These are phyloP conservation scores for Vigna hirtella DNA, from an alignment of 306 rosid genomes.

Conservation along the genomic window DNA sequence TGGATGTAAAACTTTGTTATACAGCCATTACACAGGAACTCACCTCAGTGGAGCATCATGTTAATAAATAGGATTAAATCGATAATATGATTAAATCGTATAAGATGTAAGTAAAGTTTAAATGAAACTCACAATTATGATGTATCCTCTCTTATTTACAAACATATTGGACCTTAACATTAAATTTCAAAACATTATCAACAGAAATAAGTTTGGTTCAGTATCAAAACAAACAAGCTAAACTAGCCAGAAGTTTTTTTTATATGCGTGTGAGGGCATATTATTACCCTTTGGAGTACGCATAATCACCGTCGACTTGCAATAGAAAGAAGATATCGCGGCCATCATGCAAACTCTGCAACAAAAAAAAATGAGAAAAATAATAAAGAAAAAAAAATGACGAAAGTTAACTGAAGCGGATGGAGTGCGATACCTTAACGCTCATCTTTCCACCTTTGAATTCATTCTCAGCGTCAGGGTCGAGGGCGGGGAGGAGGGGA, in stretches of 20 bases:
- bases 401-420: not conserved
- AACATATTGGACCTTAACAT: slow-evolving; percentile 18
- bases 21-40: not conserved
- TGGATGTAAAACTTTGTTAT: not conserved
- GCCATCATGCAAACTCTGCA: slow-evolving; percentile 90
- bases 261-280: not conserved
- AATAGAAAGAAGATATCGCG: slow-evolving; percentile 80
- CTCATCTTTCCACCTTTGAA: slow-evolving; percentile 80
- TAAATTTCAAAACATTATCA: not conserved
- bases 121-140: not conserved
- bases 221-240: not conserved
- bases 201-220: slow-evolving; percentile 6
- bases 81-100: not conserved
- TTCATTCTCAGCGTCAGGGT: slow-evolving; percentile 76
- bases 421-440: slow-evolving; percentile 61
- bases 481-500: slow-evolving; percentile 87
- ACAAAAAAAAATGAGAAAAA: not conserved
- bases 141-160: slow-evolving; percentile 1
- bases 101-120: not conserved
- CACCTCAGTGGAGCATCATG: not conserved
- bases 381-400: not conserved
- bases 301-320: slow-evolving; percentile 81
- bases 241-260: not conserved
- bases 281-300: slow-evolving; percentile 75
- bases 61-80: not conserved